Evolutionary conservation across 176 grass and related monocot genomes (phyloP).

Genomic region (Musa troglodytarum): DNA sequence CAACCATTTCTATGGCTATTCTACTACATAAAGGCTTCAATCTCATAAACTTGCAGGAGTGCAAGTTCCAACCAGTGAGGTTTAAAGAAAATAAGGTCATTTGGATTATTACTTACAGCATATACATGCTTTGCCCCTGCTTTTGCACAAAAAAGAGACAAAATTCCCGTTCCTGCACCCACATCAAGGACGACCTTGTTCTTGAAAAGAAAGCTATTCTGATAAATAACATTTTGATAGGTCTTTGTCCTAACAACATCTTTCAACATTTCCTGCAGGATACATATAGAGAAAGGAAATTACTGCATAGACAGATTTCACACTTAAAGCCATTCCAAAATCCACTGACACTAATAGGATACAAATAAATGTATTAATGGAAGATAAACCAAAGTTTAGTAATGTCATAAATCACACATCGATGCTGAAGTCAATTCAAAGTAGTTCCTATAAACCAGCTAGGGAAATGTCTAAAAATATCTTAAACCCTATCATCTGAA

Average conservation of each 20-base stretch:
- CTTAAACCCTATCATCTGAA: not conserved
- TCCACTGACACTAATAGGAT: not conserved
- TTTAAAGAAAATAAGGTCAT: not conserved
- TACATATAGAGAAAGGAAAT: conserved; percentile 1
- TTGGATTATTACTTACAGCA: conserved; percentile 36
- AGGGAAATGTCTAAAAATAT: not conserved
- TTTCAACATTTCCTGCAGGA: conserved; percentile 92
- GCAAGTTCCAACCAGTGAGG: not conserved
- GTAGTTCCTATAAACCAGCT: not conserved
- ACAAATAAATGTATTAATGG: not conserved
- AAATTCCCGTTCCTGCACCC: conserved; percentile 84
- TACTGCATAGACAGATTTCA: conserved; percentile 3
- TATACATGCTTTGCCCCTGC: conserved; percentile 98
- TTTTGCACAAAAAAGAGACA: conserved; percentile 97
- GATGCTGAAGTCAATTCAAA: not conserved
- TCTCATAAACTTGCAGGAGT: not conserved
- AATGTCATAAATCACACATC: not conserved
- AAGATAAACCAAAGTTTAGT: not conserved
- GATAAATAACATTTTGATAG: conserved; percentile 90
- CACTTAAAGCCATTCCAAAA: not conserved
- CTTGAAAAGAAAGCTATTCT: conserved; percentile 84
- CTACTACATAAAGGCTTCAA: not conserved
- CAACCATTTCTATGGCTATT: not conserved
- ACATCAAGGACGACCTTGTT: conserved; percentile 95
- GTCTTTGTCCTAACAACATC: conserved; percentile 76